phyloP scores from a whole-genome alignment of 2,329 filamentous ascomycete species.

The Cytospora leucostoma region DNA sequence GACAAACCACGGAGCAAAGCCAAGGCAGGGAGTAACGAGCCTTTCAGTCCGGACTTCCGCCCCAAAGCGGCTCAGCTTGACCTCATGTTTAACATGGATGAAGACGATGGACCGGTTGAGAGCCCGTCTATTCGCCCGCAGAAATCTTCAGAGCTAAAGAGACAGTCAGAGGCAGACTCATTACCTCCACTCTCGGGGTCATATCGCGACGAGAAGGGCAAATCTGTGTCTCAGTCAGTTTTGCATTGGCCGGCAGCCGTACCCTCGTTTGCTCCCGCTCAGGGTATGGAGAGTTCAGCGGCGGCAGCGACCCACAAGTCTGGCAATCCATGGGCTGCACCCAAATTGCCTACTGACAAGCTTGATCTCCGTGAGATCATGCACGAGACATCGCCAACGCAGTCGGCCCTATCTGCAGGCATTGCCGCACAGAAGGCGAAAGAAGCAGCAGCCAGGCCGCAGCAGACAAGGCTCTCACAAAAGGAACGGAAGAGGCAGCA shows the following conservation, averaged over 20 bases:
- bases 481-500: slow-evolving; percentile 87
- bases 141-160: slow-evolving; percentile 25
- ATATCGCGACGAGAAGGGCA: slow-evolving; percentile 44
- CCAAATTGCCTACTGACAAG: slow-evolving; percentile 59
- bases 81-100: slow-evolving; percentile 94
- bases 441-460: slow-evolving; percentile 40
- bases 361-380: slow-evolving; percentile 78
- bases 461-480: slow-evolving; percentile 73
- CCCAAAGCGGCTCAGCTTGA: slow-evolving; percentile 71
- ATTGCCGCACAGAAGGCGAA: slow-evolving; percentile 53
- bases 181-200: slow-evolving; percentile 38
- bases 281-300: slow-evolving; percentile 16
- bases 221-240: slow-evolving; percentile 32
- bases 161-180: slow-evolving; percentile 36
- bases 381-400: slow-evolving; percentile 52
- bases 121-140: slow-evolving; percentile 38
- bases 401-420: slow-evolving; percentile 56
- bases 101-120: slow-evolving; percentile 54
- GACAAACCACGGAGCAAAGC: slow-evolving; percentile 51
- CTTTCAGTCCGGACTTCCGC: slow-evolving; percentile 66
- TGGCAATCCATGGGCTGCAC: slow-evolving; percentile 52
- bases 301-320: slow-evolving; percentile 26
- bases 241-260: slow-evolving; percentile 17
- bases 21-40: slow-evolving; percentile 53
- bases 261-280: slow-evolving; percentile 23